Evolutionary conservation across 2,329 filamentous ascomycete species (phyloP).

Genomic region (Hawksworthiomyces lignivorus): DNA sequence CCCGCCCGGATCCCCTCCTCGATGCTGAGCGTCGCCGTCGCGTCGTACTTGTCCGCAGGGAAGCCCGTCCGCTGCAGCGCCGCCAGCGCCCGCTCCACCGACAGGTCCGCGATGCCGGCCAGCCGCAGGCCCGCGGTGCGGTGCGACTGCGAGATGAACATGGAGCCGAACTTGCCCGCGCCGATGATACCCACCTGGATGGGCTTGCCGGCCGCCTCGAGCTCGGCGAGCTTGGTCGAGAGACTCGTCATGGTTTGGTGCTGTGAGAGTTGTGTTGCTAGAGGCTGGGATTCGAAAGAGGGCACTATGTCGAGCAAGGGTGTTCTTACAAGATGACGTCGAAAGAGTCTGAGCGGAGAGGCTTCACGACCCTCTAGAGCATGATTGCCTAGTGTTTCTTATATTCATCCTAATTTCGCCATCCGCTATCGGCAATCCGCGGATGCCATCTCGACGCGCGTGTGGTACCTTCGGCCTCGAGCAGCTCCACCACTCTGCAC

Average conservation of each 20-base stretch:
- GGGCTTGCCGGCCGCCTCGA: slow-evolving; percentile 29
- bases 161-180: slow-evolving; percentile 38
- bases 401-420: no score
- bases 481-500: no score
- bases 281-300: no score
- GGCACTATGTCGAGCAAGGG: no score
- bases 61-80: slow-evolving; percentile 33
- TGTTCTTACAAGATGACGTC: no score
- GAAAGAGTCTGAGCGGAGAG: no score
- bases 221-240: slow-evolving; percentile 32
- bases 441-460: no score
- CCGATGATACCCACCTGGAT: slow-evolving; percentile 37
- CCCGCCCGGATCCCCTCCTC: slow-evolving; percentile 31
- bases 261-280: no score
- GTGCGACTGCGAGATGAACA: slow-evolving; percentile 39
- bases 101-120: slow-evolving; percentile 36
- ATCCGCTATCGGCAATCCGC: no score
- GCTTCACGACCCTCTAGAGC: no score
- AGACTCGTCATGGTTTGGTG: slow-evolving; percentile 28
- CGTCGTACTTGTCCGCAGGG: slow-evolving; percentile 30
- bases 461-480: no score
- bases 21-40: slow-evolving; percentile 24
- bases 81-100: slow-evolving; percentile 30
- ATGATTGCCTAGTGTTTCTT: no score
- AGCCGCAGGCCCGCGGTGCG: slow-evolving; percentile 33